These are phyloP conservation scores for Phlyctochytrium arcticum DNA, from an alignment of 192 early-diverging fungal genomes.

Conservation along the genomic window DNA sequence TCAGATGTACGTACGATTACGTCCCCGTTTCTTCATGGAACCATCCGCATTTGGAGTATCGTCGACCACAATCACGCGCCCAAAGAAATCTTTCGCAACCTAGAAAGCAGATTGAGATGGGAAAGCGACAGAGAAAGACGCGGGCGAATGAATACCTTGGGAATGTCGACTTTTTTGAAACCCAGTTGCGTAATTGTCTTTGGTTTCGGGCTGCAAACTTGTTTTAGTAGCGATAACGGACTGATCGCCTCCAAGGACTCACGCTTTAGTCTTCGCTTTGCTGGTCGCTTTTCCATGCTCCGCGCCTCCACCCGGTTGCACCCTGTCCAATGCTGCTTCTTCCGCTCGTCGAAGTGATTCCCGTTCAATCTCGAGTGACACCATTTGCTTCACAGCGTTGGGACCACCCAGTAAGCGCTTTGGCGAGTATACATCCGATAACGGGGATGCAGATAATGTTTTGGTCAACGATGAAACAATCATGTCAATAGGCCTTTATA, in stretches of 20 bases:
- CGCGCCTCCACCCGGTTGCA: background rate
- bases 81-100: slow-evolving; percentile 78
- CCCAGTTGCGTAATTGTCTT: too few species aligned
- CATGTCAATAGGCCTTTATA: slow-evolving; percentile 30
- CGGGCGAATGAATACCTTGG: too few species aligned
- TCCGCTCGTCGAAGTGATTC: slow-evolving; percentile 18
- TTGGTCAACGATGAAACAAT: slow-evolving; percentile 10
- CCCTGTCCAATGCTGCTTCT: background rate
- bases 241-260: too few species aligned
- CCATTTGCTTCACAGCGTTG: slow-evolving; percentile 79
- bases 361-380: slow-evolving; percentile 61
- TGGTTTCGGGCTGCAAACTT: too few species aligned
- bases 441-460: background rate
- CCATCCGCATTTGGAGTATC: slow-evolving; percentile 2
- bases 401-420: slow-evolving; percentile 17
- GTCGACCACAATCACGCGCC: slow-evolving; percentile 50
- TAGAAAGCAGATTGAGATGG: too few species aligned
- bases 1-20: too few species aligned
- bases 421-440: background rate
- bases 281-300: background rate
- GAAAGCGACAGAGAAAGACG: too few species aligned
- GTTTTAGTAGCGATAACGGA: too few species aligned
- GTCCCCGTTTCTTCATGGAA: background rate
- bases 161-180: too few species aligned
- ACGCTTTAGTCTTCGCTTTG: background rate